A percentile compares a stretch with the other conserved stretches of the same genome.
phyloP scores from a whole-genome alignment of 768 basidiomycete species.

The Hericium rajendrae region DNA sequence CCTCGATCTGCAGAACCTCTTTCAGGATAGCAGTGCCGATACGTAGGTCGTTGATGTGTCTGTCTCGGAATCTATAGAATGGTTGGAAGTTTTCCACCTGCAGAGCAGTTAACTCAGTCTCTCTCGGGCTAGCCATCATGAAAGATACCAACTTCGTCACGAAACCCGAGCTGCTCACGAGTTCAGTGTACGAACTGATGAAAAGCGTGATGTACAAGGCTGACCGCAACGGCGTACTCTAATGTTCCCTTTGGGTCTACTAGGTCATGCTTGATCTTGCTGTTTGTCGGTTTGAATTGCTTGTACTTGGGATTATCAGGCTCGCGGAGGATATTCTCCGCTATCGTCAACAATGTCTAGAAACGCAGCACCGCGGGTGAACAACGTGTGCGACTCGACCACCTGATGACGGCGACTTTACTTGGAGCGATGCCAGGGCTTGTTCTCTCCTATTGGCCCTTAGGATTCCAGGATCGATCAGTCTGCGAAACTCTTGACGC shows the following conservation, averaged over 20 bases:
- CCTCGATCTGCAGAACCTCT: constrained; percentile 50
- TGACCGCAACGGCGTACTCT: constrained; percentile 72
- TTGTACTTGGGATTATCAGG: constrained; percentile 66
- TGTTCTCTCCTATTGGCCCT: constrained; percentile 58
- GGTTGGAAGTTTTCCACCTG: constrained; percentile 70
- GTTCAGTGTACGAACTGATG: neutral
- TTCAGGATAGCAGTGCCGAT: constrained; percentile 57
- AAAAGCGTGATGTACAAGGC: constrained; percentile 19
- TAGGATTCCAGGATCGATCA: constrained; percentile 71
- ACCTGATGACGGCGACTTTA: constrained; percentile 19
- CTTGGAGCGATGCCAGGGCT: constrained; percentile 57
- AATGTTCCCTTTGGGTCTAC: constrained; percentile 65
- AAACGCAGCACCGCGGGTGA: constrained; percentile 6
- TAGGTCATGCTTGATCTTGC: constrained; percentile 51
- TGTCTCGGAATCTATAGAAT: constrained; percentile 52
- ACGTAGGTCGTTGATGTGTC: constrained; percentile 42
- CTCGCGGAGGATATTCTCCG: constrained; percentile 65
- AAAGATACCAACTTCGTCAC: constrained; percentile 41
- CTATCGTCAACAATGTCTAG: constrained; percentile 58
- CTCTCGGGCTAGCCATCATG: neutral
- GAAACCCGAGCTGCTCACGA: constrained; percentile 55
- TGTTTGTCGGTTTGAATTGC: constrained; percentile 71
- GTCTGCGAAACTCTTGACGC: constrained; percentile 61
- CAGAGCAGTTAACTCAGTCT: neutral
- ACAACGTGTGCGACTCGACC: neutral